phyloP scores from a whole-genome alignment of 2,329 filamentous ascomycete genomes.

The Trichoderma koningiopsis region DNA sequence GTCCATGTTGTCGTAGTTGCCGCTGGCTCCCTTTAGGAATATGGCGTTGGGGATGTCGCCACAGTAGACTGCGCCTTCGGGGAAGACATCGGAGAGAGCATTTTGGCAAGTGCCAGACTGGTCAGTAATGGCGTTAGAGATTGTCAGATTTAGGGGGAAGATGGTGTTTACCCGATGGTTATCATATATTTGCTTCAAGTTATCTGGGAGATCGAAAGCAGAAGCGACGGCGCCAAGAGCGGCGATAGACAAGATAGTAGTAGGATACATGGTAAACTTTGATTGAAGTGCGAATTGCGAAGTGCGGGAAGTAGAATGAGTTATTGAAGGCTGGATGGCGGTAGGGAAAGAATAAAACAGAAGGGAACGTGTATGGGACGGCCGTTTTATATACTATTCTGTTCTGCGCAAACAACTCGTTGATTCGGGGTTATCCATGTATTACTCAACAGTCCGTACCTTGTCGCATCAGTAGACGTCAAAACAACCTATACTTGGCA shows the following conservation, averaged over 20 bases:
- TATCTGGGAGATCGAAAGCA: constrained; percentile 25
- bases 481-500: neutral
- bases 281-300: neutral
- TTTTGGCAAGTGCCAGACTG: constrained; percentile 37
- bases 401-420: neutral
- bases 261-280: constrained; percentile 6
- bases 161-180: constrained; percentile 17
- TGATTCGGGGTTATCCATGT: neutral
- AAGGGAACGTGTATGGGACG: neutral
- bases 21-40: constrained; percentile 33
- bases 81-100: constrained; percentile 27
- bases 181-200: constrained; percentile 26
- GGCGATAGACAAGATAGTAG: constrained; percentile 11
- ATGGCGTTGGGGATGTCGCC: constrained; percentile 42
- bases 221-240: constrained; percentile 27
- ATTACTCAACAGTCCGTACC: neutral
- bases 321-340: neutral
- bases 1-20: constrained; percentile 25
- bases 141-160: neutral
- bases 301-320: neutral
- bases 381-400: neutral
- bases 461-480: neutral
- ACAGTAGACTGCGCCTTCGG: constrained; percentile 29
- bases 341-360: neutral
- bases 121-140: neutral